phyloP scores from a whole-genome alignment of 2,329 filamentous ascomycete species.

The Elsinoe perseae region DNA sequence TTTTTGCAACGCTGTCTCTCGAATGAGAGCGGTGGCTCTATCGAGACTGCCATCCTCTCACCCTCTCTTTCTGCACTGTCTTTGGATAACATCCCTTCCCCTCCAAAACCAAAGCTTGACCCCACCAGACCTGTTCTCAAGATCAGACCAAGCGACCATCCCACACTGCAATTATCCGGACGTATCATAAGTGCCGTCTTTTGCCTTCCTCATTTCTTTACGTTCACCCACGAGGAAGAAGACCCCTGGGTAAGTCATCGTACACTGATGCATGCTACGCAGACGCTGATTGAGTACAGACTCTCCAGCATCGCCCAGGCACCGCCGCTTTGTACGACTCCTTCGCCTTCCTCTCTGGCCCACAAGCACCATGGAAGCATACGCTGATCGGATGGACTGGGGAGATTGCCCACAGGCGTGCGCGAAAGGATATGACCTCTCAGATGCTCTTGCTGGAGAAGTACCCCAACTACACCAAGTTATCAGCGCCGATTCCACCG shows the following conservation, averaged over 20 bases:
- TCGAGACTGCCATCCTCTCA: neutral
- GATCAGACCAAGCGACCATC: conserved; percentile 32
- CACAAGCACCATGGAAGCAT: conserved; percentile 79
- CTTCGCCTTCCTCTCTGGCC: conserved; percentile 79
- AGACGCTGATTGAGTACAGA: conserved; percentile 39
- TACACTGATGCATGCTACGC: neutral
- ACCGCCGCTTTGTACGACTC: conserved; percentile 91
- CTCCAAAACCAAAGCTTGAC: neutral
- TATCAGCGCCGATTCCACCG: conserved; percentile 71
- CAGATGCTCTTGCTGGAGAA: conserved; percentile 37
- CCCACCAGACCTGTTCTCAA: neutral
- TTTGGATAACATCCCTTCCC: neutral
- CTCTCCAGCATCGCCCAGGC: conserved; percentile 68
- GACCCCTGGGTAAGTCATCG: conserved; percentile 47
- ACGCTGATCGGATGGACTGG: conserved; percentile 92
- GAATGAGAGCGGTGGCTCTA: conserved; percentile 1
- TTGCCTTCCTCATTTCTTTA: conserved; percentile 54
- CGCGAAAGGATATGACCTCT: conserved; percentile 33
- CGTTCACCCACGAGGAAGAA: conserved; percentile 38
- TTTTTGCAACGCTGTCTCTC: neutral
- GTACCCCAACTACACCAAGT: conserved; percentile 54
- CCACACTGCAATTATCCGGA: conserved; percentile 51
- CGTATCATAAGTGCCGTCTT: conserved; percentile 58
- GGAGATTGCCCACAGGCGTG: conserved; percentile 44
- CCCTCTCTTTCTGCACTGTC: neutral